phyloP scores from a whole-genome alignment of 345 rosid species.

The rapeseed (Brassica napus) region DNA sequence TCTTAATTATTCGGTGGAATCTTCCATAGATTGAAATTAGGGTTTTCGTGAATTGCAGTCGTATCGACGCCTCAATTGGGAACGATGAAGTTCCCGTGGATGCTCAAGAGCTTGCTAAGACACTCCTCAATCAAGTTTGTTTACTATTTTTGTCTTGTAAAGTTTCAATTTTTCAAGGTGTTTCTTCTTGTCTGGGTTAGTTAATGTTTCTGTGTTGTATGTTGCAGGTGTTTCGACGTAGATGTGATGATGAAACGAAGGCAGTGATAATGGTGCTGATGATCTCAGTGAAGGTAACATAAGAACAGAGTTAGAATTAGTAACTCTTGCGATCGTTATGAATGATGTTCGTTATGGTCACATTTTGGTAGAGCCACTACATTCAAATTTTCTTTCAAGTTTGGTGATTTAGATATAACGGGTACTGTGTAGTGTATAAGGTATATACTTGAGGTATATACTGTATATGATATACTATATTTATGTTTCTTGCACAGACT shows the following conservation, averaged over 20 bases:
- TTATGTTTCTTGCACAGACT: slow-evolving; percentile 45
- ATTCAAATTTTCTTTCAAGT: background rate
- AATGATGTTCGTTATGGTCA: no score
- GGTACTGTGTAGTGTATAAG: background rate
- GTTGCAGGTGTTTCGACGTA: slow-evolving; percentile 53
- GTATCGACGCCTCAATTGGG: slow-evolving; percentile 72
- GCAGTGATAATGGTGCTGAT: slow-evolving; percentile 73
- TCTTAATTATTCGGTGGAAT: background rate
- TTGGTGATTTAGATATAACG: background rate
- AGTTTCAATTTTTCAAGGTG: background rate
- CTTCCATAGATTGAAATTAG: background rate
- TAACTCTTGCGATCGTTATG: slow-evolving; percentile 6
- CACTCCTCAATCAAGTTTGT: slow-evolving; percentile 51
- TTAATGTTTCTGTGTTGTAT: slow-evolving; percentile 17
- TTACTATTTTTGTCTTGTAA: background rate
- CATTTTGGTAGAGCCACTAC: background rate
- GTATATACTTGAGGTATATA: background rate
- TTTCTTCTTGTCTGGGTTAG: slow-evolving; percentile 6
- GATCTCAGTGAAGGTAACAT: slow-evolving; percentile 79
- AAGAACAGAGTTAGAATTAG: slow-evolving; percentile 10
- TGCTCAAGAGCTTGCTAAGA: slow-evolving; percentile 48
- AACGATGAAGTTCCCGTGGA: slow-evolving; percentile 54
- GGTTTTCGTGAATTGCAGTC: slow-evolving; percentile 48
- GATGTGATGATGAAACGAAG: slow-evolving; percentile 39
- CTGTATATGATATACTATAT: background rate